Evolutionary conservation across 495 filamentous ascomycete genomes (phyloP), one percentile per base, ranked within the genome.

Genomic region (Massariosphaeria phaeospora): DNA sequence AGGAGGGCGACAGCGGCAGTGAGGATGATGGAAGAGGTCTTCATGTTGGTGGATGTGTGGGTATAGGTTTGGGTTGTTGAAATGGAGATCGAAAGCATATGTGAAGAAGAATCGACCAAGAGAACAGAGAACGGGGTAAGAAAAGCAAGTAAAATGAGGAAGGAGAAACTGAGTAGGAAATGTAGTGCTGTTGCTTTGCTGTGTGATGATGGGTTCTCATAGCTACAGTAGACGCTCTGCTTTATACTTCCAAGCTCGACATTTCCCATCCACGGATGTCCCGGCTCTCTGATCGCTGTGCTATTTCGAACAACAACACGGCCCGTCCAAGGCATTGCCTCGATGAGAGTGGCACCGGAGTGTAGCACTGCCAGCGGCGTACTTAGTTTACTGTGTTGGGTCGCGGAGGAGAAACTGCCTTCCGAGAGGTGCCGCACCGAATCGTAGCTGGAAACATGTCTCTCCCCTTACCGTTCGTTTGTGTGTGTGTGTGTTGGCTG

Each of bases 21-120:
- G n/a, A n/a, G n/a, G n/a, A n/a, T n/a, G n/a, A n/a, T n/a, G 31
- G 34, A 36, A 23, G 33, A 23, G 31, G 30, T 6, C 52, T 55
- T 55, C 52, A 55, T 55, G 20, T 39, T 48, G 52, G 30, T 40
- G 3, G 34, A 39, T 47, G n/a, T 10, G 13, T 26, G 20, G 21
- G 29, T 41, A 27, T 30, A 45, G 11, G 25, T n/a, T 45, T 38
- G 34, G 25, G 27, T 15, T 26, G 17, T 33, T 47, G 43, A 20
- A 3, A 30, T 47, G n/a, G 17, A 23, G 41, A 27, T 26, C 3
- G 3, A 7, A n/a, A 44, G 25, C 29, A 30, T 27, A n/a, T 15
- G 8, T 43, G 21, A 9, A 47, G 43, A 31, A 29, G 24, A n/a
- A n/a, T 3, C 11, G 18, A 25, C 11, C 13, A 25, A 9, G 20